phyloP scores from a whole-genome alignment of 148 eudicot species.

The Nepenthes mirabilis region DNA sequence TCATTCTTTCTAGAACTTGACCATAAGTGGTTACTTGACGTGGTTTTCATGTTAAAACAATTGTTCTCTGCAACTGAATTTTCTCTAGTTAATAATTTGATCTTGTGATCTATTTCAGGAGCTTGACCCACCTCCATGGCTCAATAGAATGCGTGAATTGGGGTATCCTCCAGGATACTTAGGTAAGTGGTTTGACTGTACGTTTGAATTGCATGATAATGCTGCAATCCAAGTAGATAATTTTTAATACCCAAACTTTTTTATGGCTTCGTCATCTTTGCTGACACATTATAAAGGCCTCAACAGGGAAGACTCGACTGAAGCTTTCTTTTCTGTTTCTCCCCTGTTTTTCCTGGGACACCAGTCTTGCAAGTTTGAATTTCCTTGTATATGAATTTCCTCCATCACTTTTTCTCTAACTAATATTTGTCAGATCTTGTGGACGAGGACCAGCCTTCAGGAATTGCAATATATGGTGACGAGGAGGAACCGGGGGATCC shows the following conservation, averaged over 20 bases:
- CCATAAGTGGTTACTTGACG: background rate
- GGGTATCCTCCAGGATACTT: conserved; percentile 51
- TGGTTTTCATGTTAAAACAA: background rate
- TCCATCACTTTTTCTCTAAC: background rate
- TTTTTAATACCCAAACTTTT: too few relatives aligned
- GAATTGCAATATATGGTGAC: conserved; percentile 25
- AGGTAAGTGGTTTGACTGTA: conserved; percentile 19
- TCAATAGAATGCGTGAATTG: conserved; percentile 47
- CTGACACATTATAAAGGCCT: background rate
- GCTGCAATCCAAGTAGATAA: too few relatives aligned
- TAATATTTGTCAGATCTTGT: conserved; percentile 14
- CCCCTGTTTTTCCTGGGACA: background rate
- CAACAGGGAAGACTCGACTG: background rate
- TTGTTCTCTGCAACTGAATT: background rate
- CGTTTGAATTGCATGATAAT: too few relatives aligned
- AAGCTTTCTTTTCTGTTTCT: background rate
- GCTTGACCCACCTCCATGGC: conserved; percentile 60
- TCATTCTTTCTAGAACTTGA: background rate
- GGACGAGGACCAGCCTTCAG: conserved; percentile 32
- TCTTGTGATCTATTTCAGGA: conserved; percentile 22
- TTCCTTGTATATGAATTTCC: background rate
- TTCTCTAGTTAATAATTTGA: background rate
- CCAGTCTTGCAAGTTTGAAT: background rate
- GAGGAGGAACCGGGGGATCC: conserved; percentile 16
- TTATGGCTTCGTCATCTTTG: background rate